These are phyloP conservation scores for Penicillium concentricum DNA, from an alignment of 2,329 filamentous ascomycete genomes.

Conservation along the genomic window DNA sequence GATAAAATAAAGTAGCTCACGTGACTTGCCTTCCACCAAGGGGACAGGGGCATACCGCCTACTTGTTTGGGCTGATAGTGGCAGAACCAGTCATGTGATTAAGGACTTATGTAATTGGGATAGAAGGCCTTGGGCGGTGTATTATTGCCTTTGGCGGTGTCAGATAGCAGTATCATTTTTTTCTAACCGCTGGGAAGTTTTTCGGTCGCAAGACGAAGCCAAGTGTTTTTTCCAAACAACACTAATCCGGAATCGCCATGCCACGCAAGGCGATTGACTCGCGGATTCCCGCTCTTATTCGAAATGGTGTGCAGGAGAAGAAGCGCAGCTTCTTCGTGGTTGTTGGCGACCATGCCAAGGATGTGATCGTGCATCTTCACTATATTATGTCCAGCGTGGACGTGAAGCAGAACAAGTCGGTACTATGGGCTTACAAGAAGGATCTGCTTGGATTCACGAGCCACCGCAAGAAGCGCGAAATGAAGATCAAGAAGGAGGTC, in stretches of 20 bases:
- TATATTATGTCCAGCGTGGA: constrained; percentile 89
- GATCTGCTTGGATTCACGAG: constrained; percentile 92
- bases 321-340: constrained; percentile 98
- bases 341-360: constrained; percentile 89
- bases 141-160: constrained; percentile 26
- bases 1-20: background rate
- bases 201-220: constrained; percentile 7
- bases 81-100: background rate
- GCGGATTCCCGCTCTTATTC: constrained; percentile 85
- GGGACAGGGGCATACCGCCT: background rate
- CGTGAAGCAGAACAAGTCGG: constrained; percentile 91
- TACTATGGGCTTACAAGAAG: constrained; percentile 98
- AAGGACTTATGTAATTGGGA: background rate
- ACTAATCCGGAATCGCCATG: constrained; percentile 27
- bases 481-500: constrained; percentile 98
- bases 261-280: constrained; percentile 67
- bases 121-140: constrained; percentile 19
- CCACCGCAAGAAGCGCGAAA: constrained; percentile 96
- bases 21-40: background rate
- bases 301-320: constrained; percentile 89
- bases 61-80: background rate
- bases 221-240: constrained; percentile 8
- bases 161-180: constrained; percentile 33
- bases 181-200: constrained; percentile 16
- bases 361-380: constrained; percentile 93